Evolutionary conservation across 2,329 filamentous ascomycete genomes (phyloP), one percentile per base, ranked within the genome.

Genomic region (Cercospora zeae-maydis): DNA sequence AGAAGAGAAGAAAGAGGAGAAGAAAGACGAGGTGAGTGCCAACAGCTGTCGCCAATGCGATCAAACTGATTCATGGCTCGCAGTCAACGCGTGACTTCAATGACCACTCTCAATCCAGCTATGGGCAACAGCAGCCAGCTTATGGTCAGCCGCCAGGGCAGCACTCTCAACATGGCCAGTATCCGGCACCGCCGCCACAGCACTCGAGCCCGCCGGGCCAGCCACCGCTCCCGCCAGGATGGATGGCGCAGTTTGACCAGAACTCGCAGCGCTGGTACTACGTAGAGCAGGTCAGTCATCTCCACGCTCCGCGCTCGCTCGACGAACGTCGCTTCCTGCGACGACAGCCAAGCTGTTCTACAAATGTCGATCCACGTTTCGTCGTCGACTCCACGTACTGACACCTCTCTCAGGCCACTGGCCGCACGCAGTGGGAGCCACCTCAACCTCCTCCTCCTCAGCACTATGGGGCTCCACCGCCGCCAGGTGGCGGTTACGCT

Each of bases 211-310:
- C 68, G 14, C 66, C 64, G 8, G 65, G 63, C 21, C 67, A 67
- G 37, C 82, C 86, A 24, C 78, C 83, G 64, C 78, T 88, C 66
- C 81, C 87, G 24, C 71, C 79, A 55, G 87, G 87, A 67, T 90
- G 87, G 87, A 77, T 79, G 30, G 79, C 85, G 24, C 83, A 88
- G 74, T 90, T 83, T 76, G 87, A 90, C 67, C 81, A 84, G 62
- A 80, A 79, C 62, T 78, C 81, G 63, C 83, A 87, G 71, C 83
- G 84, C 60, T 88, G 84, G 78, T 89, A 84, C 77, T 90, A 87
- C 71, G 80, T 86, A 61, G 86, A 89, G 73, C 77, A 84, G 56
- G 56, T 58, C 24, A 24, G 56, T 51, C 19, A 24, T 27, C n/a
- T 27, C 14, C n/a, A 6, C 30, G 24, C 11, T 47, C 31, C 36